Percentiles rank a stretch among this genome's conserved stretches.
Evolutionary conservation across 2,329 filamentous ascomycete species (phyloP).

Genomic region (Fusarium cicatricum): DNA sequence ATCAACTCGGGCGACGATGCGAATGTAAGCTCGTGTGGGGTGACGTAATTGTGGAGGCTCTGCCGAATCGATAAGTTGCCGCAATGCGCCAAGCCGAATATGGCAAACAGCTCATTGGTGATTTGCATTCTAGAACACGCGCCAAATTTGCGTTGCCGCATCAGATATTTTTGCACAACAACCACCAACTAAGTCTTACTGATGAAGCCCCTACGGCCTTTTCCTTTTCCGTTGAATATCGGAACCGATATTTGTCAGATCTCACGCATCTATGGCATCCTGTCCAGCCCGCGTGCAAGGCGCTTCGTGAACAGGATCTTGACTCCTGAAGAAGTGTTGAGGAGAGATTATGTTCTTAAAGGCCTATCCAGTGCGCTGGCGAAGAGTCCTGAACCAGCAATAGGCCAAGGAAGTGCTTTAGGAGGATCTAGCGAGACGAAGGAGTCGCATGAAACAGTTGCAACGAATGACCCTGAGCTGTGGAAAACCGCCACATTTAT

Average conservation of each 20-base stretch:
- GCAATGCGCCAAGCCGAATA: slow-evolving; percentile 18
- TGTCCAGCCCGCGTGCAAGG: slow-evolving; percentile 53
- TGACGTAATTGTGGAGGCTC: slow-evolving; percentile 23
- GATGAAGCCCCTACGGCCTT: slow-evolving; percentile 52
- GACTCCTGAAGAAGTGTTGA: slow-evolving; percentile 46
- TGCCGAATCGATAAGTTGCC: slow-evolving; percentile 42
- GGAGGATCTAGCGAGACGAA: neutral
- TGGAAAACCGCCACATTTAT: slow-evolving; percentile 49
- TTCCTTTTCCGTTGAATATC: slow-evolving; percentile 72
- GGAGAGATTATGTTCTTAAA: slow-evolving; percentile 35
- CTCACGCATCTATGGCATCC: slow-evolving; percentile 67
- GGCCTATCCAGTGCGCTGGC: slow-evolving; percentile 9
- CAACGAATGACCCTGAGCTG: slow-evolving; percentile 35
- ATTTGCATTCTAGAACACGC: neutral
- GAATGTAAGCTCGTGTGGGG: neutral
- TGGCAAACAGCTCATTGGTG: neutral
- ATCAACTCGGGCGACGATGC: slow-evolving; percentile 16
- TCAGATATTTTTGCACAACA: neutral
- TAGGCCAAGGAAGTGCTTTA: neutral
- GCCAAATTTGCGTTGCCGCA: slow-evolving; percentile 8
- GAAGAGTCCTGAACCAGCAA: neutral
- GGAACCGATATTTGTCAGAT: slow-evolving; percentile 84
- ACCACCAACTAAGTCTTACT: neutral
- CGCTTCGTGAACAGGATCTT: slow-evolving; percentile 61
- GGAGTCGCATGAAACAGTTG: neutral